A percentile compares a stretch with the other conserved stretches of the same genome.
Conservation (phyloP, 1,284 basidiomycete genomes). For the Cryptococcus wingfieldii region DNA sequence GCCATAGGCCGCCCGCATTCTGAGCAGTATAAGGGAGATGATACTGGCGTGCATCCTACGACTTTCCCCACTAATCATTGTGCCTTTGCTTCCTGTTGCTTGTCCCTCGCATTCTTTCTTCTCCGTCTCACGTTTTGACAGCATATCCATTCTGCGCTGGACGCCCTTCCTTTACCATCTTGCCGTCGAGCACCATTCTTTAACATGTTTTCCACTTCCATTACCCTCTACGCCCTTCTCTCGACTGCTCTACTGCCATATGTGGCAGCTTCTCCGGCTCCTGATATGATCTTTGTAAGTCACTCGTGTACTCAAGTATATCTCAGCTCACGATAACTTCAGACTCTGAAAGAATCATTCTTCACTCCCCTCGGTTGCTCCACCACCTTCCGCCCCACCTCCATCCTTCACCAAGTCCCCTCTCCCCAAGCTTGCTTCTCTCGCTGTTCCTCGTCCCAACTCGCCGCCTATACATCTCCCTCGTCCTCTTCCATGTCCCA, state of each 20-base stretch:
- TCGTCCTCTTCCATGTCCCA: not conserved
- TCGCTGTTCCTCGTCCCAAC: slow-evolving; percentile 5
- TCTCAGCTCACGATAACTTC: not conserved
- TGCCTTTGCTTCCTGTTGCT: too few species aligned
- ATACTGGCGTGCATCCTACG: too few species aligned
- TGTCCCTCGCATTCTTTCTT: too few species aligned
- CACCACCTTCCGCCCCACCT: slow-evolving; percentile 6
- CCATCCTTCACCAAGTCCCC: slow-evolving; percentile 11
- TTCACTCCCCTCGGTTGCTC: slow-evolving; percentile 12
- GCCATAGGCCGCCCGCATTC: too few species aligned
- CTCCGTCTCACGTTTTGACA: too few species aligned
- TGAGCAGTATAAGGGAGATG: too few species aligned
- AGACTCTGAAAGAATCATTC: slow-evolving; percentile 7
- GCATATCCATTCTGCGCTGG: too few species aligned
- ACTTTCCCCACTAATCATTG: too few species aligned
- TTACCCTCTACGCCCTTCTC: too few species aligned
- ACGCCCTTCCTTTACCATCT: too few species aligned
- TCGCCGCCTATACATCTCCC: slow-evolving; percentile 10
- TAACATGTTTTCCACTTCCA: too few species aligned
- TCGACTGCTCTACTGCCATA: not conserved
- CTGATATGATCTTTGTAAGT: slow-evolving; percentile 14
- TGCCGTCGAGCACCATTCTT: too few species aligned
- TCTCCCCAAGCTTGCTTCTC: slow-evolving; percentile 12
- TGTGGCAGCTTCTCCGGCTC: slow-evolving; percentile 7
- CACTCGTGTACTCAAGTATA: not conserved